Evolutionary conservation across 2,329 filamentous ascomycete genomes (phyloP).

Genomic region (Nemania serpens): DNA sequence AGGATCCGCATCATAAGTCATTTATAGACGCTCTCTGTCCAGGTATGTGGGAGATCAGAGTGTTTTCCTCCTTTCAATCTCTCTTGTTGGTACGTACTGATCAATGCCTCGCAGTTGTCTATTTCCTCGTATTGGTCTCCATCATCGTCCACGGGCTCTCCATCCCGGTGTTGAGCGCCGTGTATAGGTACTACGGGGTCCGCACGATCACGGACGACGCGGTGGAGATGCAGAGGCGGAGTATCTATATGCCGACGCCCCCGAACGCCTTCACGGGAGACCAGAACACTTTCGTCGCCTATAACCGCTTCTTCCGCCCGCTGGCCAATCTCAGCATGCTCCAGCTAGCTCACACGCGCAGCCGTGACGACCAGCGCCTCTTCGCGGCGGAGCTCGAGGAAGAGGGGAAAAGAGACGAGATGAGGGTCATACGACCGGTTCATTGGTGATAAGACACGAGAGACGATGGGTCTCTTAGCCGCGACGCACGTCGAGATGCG

Average conservation of each 20-base stretch:
- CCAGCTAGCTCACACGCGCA: constrained; percentile 16
- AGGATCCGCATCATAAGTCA: constrained; percentile 33
- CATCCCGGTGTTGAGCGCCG: constrained; percentile 48
- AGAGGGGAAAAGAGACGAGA: constrained; percentile 2
- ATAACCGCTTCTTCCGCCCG: constrained; percentile 54
- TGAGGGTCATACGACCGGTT: not conserved
- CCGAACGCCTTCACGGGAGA: constrained; percentile 48
- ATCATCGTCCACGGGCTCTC: constrained; percentile 55
- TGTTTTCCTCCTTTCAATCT: not conserved
- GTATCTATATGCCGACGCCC: constrained; percentile 44
- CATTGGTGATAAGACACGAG: not conserved
- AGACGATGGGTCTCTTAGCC: not conserved
- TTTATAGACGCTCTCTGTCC: constrained; percentile 46
- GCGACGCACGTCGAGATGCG: not conserved
- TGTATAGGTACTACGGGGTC: constrained; percentile 47
- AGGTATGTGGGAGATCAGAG: constrained; percentile 26
- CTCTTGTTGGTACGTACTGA: no score
- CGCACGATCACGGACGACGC: constrained; percentile 50
- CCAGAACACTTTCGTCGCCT: constrained; percentile 48
- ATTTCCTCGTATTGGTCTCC: constrained; percentile 48
- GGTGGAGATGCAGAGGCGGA: constrained; percentile 45
- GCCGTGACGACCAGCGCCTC: constrained; percentile 9
- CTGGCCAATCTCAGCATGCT: constrained; percentile 18
- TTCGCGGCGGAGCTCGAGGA: constrained; percentile 1
- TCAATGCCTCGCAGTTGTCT: constrained; percentile 43